A percentile compares a stretch with the other conserved stretches of the same genome.
These are phyloP conservation scores for Trifolium repens DNA, from an alignment of 306 rosid genomes.

Conservation along the genomic window DNA sequence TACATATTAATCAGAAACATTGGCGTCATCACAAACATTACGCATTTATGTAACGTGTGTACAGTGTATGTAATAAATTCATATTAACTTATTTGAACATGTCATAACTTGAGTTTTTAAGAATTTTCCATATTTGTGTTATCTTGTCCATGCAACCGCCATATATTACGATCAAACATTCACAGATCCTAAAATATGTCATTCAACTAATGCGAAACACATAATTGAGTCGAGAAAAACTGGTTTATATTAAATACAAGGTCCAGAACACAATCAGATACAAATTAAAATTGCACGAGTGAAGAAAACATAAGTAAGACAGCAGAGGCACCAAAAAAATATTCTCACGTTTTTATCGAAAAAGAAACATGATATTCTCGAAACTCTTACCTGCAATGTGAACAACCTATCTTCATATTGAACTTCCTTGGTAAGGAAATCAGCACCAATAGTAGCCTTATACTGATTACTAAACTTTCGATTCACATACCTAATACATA, in stretches of 20 bases:
- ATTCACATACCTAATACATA: slow-evolving; percentile 78
- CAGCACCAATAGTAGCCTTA: slow-evolving; percentile 99
- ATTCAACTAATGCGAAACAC: not conserved
- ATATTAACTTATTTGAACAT: not conserved
- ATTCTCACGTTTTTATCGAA: not conserved
- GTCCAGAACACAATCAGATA: no score
- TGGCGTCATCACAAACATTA: not conserved
- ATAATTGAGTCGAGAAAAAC: not conserved
- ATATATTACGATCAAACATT: not conserved
- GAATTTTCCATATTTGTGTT: not conserved
- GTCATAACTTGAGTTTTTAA: not conserved
- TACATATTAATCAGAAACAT: not conserved
- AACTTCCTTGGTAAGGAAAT: slow-evolving; percentile 99
- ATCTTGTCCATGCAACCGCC: not conserved
- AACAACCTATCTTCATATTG: slow-evolving; percentile 95
- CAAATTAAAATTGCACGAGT: not conserved
- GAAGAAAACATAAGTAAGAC: not conserved
- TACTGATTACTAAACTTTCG: slow-evolving; percentile 98
- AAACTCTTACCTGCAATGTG: slow-evolving; percentile 81
- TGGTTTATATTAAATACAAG: not conserved
- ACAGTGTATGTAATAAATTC: not conserved
- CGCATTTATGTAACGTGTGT: not conserved
- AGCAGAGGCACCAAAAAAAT: not conserved
- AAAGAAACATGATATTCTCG: slow-evolving; percentile 1
- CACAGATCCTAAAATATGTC: not conserved